Base-by-base conservation (phyloP, 257 asterid species). In the Salvia miltiorrhiza region DNA sequence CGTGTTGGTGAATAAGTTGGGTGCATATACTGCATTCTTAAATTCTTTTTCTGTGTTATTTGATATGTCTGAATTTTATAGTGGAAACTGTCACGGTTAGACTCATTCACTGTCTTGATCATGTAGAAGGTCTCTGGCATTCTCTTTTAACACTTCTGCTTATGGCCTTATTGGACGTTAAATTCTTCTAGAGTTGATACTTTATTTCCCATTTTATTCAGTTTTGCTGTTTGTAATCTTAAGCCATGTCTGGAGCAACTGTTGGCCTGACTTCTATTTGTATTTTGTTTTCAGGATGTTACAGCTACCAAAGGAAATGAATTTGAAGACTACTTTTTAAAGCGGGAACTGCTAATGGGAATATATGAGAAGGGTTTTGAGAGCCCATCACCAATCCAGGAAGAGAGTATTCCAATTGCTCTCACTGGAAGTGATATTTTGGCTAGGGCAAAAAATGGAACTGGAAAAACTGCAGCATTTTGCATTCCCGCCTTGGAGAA, bases 331-430 rank as follows among this genome's bases (percentile, higher is more conserved):
- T 92, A 89, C 83, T 92, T 92, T 79, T 75, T 92, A 73, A 89
- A 92, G 79, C 92, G 92, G 0, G 96, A 89, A 83, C 85, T 91
- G 76, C 93, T 91, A 44, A 88, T 91, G 97, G 97, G 97, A 48
- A 91, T 91, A 82, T 91, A 91, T 76, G 97, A 91, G 80, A 91
- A 91, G 84, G 97, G 97, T 37, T 91, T 91, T 81, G 97, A 91
- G 80, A 81, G 89, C 58, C 97, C 97, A 69, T 91, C 97, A 37
- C 97, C 97, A 0, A 87, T 89, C 71, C 97, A 91, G 81, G 97
- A 91, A 84, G 97, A 91, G 83, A 91, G 97, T 71, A 91, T 91
- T 60, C 97, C 97, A 23, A 91, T 91, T 77, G 96, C 92, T 65
- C 87, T 91, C 54, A 91, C 96, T 64, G 97, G 97, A 63, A 91